phyloP scores from a whole-genome alignment of 805 yeast species.

The Brettanomyces anomalus region DNA sequence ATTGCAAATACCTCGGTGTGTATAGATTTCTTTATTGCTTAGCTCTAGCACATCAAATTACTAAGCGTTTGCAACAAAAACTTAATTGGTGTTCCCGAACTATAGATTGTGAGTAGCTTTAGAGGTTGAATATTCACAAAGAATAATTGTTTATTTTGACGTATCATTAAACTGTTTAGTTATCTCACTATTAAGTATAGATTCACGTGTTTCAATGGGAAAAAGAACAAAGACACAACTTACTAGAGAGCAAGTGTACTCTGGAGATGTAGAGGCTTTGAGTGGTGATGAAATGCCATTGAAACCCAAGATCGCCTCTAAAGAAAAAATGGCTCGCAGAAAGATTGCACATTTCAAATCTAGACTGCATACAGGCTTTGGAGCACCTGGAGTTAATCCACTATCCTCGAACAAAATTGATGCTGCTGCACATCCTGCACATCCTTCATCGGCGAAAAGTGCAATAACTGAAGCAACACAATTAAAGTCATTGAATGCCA shows the following conservation, averaged over 20 bases:
- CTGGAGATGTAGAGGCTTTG: constrained; percentile 8
- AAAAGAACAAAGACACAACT: constrained; percentile 65
- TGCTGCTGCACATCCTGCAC: neutral
- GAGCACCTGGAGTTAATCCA: neutral
- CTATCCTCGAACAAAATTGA: constrained; percentile 1
- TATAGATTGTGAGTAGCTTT: no score
- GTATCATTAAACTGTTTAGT: no score
- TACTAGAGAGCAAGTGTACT: constrained; percentile 34
- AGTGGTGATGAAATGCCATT: constrained; percentile 27
- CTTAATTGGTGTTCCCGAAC: no score
- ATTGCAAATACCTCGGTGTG: no score
- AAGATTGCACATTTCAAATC: constrained; percentile 40
- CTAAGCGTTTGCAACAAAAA: no score
- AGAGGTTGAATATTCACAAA: no score
- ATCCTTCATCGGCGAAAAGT: neutral
- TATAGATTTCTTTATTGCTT: no score
- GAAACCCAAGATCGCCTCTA: constrained; percentile 40
- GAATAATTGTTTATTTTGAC: no score
- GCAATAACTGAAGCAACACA: constrained; percentile 32
- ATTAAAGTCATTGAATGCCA: constrained; percentile 57
- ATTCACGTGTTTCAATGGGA: constrained; percentile 8
- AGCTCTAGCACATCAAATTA: no score
- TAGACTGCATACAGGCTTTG: constrained; percentile 1
- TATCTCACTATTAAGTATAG: no score
- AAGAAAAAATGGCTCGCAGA: constrained; percentile 55